Conservation (phyloP, 805 yeast species). For the Grigorovia transvaalensis region DNA sequence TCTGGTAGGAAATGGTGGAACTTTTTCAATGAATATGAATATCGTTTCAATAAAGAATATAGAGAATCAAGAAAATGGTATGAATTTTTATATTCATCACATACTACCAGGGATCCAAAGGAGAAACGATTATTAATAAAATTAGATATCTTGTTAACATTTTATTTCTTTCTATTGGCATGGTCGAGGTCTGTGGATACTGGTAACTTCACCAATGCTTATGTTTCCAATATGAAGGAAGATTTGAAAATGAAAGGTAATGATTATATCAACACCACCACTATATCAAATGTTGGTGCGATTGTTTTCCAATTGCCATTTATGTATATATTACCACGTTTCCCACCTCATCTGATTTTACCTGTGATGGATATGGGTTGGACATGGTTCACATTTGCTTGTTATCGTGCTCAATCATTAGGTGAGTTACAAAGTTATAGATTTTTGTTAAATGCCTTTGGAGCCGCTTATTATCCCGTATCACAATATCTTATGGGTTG, state of each 20-base stretch:
- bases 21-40: conserved; percentile 43
- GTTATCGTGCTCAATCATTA: conserved; percentile 40
- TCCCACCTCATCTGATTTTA: conserved; percentile 39
- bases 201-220: conserved; percentile 54
- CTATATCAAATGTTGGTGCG: conserved; percentile 51
- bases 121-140: conserved; percentile 39
- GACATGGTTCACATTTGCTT: conserved; percentile 55
- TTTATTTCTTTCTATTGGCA: conserved; percentile 48
- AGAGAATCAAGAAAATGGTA: conserved; percentile 27
- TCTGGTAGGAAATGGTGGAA: conserved; percentile 35
- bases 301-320: conserved; percentile 58
- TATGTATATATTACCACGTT: conserved; percentile 46
- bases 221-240: conserved; percentile 53
- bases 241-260: conserved; percentile 50
- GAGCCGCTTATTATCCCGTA: conserved; percentile 58
- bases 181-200: conserved; percentile 62
- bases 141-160: conserved; percentile 45
- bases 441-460: conserved; percentile 59
- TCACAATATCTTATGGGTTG: conserved; percentile 50
- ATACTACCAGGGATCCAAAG: conserved; percentile 32
- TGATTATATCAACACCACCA: conserved; percentile 51
- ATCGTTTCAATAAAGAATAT: conserved; percentile 31
- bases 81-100: conserved; percentile 27
- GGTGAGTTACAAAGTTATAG: conserved; percentile 49
- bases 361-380: conserved; percentile 54